Evolutionary conservation across 2,329 filamentous ascomycete genomes (phyloP).

Genomic region (Bipolaris victoriae): DNA sequence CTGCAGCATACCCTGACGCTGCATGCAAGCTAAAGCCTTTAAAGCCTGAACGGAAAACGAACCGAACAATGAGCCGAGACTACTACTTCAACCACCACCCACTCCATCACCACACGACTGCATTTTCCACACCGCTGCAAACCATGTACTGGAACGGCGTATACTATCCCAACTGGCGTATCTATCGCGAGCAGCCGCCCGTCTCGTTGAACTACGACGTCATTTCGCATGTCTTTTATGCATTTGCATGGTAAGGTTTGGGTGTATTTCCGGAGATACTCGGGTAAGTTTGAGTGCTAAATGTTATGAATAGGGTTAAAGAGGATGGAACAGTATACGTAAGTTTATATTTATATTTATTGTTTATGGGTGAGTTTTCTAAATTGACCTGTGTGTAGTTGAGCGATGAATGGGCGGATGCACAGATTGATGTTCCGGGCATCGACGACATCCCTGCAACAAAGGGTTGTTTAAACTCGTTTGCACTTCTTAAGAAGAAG

Average conservation of each 20-base stretch:
- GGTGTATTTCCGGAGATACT: slow-evolving; percentile 4
- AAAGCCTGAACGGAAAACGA: slow-evolving; percentile 24
- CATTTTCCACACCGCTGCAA: slow-evolving; percentile 38
- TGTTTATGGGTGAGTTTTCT: slow-evolving; percentile 22
- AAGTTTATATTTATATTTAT: slow-evolving; percentile 49
- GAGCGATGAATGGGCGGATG: slow-evolving; percentile 80
- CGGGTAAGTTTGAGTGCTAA: slow-evolving; percentile 25
- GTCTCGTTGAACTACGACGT: slow-evolving; percentile 75
- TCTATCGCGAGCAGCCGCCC: slow-evolving; percentile 75
- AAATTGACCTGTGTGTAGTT: slow-evolving; percentile 58
- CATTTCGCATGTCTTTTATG: slow-evolving; percentile 83
- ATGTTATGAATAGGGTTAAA: slow-evolving; percentile 60
- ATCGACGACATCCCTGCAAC: slow-evolving; percentile 42
- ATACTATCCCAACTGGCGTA: slow-evolving; percentile 81
- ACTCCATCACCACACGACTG: slow-evolving; percentile 31
- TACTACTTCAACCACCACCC: slow-evolving; percentile 28
- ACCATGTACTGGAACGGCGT: slow-evolving; percentile 69
- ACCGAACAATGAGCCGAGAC: slow-evolving; percentile 42
- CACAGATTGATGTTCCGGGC: slow-evolving; percentile 73
- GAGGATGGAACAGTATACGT: slow-evolving; percentile 77
- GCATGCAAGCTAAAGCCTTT: slow-evolving; percentile 41
- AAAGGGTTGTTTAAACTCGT: slow-evolving; percentile 68
- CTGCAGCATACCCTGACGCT: slow-evolving; percentile 30
- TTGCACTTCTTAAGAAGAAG: slow-evolving; percentile 73
- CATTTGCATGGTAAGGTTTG: slow-evolving; percentile 68